Evolutionary conservation across 2,329 filamentous ascomycete genomes (phyloP).

Genomic region (Magnaporthales sp.): DNA sequence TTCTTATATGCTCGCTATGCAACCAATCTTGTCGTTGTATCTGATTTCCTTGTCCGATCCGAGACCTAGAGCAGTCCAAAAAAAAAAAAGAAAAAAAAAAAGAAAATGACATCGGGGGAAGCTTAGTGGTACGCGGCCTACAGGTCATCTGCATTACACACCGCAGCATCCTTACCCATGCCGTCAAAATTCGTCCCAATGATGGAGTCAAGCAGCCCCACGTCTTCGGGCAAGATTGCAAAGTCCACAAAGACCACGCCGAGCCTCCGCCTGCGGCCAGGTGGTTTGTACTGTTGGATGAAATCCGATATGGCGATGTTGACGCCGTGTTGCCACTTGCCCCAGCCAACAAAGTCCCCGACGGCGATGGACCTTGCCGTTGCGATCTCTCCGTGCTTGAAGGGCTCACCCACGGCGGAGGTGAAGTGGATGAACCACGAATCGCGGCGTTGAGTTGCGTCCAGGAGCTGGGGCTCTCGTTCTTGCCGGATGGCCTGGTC

Average conservation of each 20-base stretch:
- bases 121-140: neutral
- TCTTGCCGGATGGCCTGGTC: slow-evolving; percentile 18
- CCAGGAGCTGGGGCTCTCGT: slow-evolving; percentile 12
- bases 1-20: neutral
- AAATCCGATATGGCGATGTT: slow-evolving; percentile 27
- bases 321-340: slow-evolving; percentile 32
- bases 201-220: slow-evolving; percentile 28
- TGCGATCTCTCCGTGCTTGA: slow-evolving; percentile 25
- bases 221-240: slow-evolving; percentile 23
- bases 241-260: slow-evolving; percentile 20
- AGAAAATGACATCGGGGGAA: neutral
- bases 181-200: slow-evolving; percentile 29
- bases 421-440: slow-evolving; percentile 34
- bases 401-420: slow-evolving; percentile 29
- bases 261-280: slow-evolving; percentile 14
- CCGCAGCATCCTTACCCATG: neutral
- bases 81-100: neutral
- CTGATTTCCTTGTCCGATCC: neutral
- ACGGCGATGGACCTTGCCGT: slow-evolving; percentile 34
- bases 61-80: neutral
- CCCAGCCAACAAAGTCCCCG: slow-evolving; percentile 26
- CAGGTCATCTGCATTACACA: neutral
- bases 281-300: slow-evolving; percentile 15
- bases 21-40: neutral
- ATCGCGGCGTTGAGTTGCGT: slow-evolving; percentile 2